Evolutionary conservation across 2,329 filamentous ascomycete genomes (phyloP).

Genomic region (Botrytis pseudocinerea): DNA sequence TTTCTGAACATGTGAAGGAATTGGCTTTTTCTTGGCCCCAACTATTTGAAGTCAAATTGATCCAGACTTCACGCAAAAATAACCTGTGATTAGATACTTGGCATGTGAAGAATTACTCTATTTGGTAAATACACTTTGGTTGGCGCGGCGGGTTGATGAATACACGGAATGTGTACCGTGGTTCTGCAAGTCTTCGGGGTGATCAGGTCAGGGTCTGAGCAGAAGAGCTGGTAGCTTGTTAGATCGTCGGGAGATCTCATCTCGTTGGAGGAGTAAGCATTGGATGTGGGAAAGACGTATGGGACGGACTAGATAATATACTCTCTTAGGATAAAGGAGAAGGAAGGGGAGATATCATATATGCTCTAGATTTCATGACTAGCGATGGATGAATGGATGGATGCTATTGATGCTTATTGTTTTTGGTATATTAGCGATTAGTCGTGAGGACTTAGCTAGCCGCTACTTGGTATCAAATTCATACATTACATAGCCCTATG

Average conservation of each 20-base stretch:
- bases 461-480: neutral
- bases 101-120: neutral
- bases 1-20: neutral
- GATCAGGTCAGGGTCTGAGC: neutral
- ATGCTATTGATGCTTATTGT: neutral
- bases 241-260: constrained; percentile 11
- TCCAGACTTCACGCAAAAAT: neutral
- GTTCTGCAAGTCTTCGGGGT: neutral
- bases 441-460: neutral
- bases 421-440: neutral
- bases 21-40: neutral
- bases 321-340: neutral
- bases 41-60: neutral
- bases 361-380: neutral
- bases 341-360: neutral
- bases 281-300: neutral
- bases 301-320: neutral
- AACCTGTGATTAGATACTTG: neutral
- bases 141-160: neutral
- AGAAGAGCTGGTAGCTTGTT: neutral
- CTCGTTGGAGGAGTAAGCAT: neutral
- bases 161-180: neutral
- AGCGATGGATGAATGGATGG: neutral
- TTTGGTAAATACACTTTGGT: neutral
- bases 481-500: constrained; percentile 2